These are phyloP conservation scores for Lithocarpus polystachyus DNA, from an alignment of 306 rosid species.

Conservation along the genomic window DNA sequence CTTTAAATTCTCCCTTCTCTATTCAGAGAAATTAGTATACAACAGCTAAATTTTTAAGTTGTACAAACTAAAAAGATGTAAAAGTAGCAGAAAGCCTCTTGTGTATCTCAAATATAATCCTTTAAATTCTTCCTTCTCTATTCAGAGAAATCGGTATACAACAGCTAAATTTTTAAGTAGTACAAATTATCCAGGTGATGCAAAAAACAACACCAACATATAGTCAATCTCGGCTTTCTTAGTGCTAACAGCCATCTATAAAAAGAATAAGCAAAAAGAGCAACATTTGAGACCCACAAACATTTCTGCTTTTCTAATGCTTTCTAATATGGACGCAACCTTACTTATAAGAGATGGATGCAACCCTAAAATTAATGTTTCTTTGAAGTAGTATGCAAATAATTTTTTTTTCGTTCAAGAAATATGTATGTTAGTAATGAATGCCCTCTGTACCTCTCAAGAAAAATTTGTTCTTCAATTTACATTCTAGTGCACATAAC, in stretches of 20 bases:
- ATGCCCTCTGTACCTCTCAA: neutral
- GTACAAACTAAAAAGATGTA: neutral
- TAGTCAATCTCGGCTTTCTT: neutral
- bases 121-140: neutral
- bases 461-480: neutral
- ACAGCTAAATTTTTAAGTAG: neutral
- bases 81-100: neutral
- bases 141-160: neutral
- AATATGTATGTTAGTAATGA: neutral
- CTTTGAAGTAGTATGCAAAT: neutral
- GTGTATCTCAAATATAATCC: neutral
- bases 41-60: neutral
- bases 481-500: neutral
- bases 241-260: neutral
- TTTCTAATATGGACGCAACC: neutral
- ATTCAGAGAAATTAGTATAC: neutral
- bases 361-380: neutral
- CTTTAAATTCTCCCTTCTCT: neutral
- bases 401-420: neutral
- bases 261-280: neutral
- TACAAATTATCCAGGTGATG: neutral
- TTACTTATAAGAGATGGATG: neutral
- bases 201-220: neutral
- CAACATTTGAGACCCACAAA: neutral
- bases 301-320: neutral